Evolutionary conservation across 441 rosid genomes (phyloP), one percentile per base, ranked within the genome.

Genomic region (Jatropha multifida): DNA sequence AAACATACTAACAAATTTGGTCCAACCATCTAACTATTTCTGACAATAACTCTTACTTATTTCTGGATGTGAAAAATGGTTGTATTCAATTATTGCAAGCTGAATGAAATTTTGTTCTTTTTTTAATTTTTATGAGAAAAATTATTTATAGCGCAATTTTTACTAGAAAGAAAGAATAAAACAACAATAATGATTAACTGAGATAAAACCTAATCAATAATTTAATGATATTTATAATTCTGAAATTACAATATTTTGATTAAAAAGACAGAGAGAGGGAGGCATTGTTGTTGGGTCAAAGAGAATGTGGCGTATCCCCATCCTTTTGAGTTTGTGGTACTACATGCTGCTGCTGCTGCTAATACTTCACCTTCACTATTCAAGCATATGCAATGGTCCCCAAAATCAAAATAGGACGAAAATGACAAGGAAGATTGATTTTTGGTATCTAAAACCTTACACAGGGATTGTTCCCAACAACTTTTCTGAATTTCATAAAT

Each of bases 341-440:
- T 59, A 61, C 44, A 64, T 9, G 1, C 65, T 14, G 7, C 51
- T 23, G 7, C 51, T 23, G 9, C 48, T 44, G 10, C 48, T 44
- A 44, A 1, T 44, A 6, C 48, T 32, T 32, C 32, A 32, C 2
- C 32, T 32, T 32, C 32, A 18, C 54, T 20, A n/a, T 37, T 13
- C 71, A 73, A 64, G 78, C 79, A 74, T 79, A 67, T 71, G 79
- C 40, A 55, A 80, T 83, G 84, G 90, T 83, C 86, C 85, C 84
- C 71, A 2, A 18, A 27, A 67, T 49, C 64, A 73, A 64, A 65
- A 65, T 69, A 69, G 26, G 75, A 41, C 44, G 56, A 60, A 71
- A 74, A 78, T 41, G 84, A 55, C 79, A 32, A 60, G n/a, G 71
- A 77, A 74, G 15, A 75, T 76, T 62, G 76, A 76, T 8, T 49